Percentiles rank a stretch among this genome's conserved stretches.
Evolutionary conservation across 768 basidiomycete genomes (phyloP).

Genomic region (Podaxis sp.): DNA sequence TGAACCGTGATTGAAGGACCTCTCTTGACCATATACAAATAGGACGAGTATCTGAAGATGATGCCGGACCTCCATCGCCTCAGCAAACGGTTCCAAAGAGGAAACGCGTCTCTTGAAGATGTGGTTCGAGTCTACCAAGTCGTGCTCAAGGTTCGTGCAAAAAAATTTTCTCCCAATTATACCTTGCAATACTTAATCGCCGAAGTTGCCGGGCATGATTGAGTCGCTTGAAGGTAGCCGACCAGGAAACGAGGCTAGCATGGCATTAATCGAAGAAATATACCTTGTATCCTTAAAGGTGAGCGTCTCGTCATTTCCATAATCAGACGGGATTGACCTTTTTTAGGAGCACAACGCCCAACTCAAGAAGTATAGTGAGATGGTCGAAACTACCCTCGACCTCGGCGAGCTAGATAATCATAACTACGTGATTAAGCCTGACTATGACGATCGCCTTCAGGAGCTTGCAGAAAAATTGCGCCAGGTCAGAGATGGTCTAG

Average conservation of each 20-base stretch:
- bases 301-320: slow-evolving; percentile 10
- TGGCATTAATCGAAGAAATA: slow-evolving; percentile 55
- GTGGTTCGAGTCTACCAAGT: slow-evolving; percentile 96
- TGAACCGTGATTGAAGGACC: not conserved
- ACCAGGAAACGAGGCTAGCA: slow-evolving; percentile 40
- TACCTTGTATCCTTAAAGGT: slow-evolving; percentile 66
- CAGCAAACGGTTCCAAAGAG: slow-evolving; percentile 86
- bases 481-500: slow-evolving; percentile 72
- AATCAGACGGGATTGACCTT: not conserved
- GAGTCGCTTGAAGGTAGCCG: slow-evolving; percentile 51
- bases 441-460: slow-evolving; percentile 77
- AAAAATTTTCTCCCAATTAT: not conserved
- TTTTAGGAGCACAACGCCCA: slow-evolving; percentile 58
- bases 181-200: not conserved
- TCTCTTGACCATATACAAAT: not conserved
- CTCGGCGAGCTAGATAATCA: slow-evolving; percentile 81
- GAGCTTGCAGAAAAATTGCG: slow-evolving; percentile 64
- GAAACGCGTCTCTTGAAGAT: slow-evolving; percentile 83
- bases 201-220: slow-evolving; percentile 72
- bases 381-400: slow-evolving; percentile 96
- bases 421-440: slow-evolving; percentile 88
- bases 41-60: slow-evolving; percentile 84
- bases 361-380: slow-evolving; percentile 79
- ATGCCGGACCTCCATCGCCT: slow-evolving; percentile 96
- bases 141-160: slow-evolving; percentile 60